Evolutionary conservation across 805 yeast species (phyloP).

Genomic region (Nakazawaea populi): DNA sequence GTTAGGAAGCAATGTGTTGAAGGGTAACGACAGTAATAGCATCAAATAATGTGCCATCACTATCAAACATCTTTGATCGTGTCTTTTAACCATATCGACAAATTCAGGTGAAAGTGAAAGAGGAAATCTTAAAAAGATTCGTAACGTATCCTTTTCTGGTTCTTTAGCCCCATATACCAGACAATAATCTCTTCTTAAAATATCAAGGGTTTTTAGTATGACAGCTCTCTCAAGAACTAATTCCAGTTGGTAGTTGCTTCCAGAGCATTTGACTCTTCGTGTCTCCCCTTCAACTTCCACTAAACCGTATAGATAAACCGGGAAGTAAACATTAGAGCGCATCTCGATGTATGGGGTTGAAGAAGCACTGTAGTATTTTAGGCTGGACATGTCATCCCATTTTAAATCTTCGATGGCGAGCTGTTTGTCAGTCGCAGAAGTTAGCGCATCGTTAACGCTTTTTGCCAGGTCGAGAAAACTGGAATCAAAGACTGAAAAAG

Average conservation of each 20-base stretch:
- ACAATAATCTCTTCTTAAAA: constrained; percentile 16
- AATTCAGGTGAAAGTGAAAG: neutral
- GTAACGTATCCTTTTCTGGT: neutral
- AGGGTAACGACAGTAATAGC: neutral
- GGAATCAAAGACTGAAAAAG: constrained; percentile 4
- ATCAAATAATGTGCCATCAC: constrained; percentile 7
- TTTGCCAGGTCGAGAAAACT: neutral
- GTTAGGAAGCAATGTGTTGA: neutral
- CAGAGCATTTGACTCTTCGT: neutral
- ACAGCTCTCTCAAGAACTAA: neutral
- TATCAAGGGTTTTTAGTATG: neutral
- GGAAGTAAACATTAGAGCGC: neutral
- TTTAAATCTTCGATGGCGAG: neutral
- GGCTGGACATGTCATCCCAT: neutral
- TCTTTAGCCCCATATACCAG: constrained; percentile 11
- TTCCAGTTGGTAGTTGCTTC: neutral
- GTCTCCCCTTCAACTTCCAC: too few relatives aligned
- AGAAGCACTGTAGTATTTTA: neutral
- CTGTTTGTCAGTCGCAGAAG: neutral
- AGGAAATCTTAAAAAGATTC: neutral
- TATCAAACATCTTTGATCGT: constrained; percentile 4
- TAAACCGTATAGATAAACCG: neutral
- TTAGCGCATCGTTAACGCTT: neutral
- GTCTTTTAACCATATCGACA: neutral
- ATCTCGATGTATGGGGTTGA: neutral